phyloP scores from a whole-genome alignment of 345 rosid genomes.

The Eucalyptus albens region DNA sequence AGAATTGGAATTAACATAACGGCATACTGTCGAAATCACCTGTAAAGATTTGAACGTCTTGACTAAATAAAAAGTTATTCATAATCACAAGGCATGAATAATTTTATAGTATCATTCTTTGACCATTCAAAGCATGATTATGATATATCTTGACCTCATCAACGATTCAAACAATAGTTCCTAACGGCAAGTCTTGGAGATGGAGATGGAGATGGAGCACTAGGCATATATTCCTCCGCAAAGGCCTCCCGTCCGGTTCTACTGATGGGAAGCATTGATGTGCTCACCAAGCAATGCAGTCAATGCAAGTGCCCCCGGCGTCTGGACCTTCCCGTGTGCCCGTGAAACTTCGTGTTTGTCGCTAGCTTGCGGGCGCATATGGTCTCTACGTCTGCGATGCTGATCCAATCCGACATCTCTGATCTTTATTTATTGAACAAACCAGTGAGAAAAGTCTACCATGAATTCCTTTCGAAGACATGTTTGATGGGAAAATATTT shows the following conservation, averaged over 20 bases:
- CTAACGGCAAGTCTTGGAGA: background rate
- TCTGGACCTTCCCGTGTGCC: background rate
- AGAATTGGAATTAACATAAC: background rate
- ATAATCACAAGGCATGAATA: background rate
- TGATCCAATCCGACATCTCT: background rate
- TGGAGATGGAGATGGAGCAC: background rate
- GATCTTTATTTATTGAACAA: background rate
- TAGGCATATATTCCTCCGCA: background rate
- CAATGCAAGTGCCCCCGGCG: background rate
- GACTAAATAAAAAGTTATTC: background rate
- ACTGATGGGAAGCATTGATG: background rate
- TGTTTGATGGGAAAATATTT: background rate
- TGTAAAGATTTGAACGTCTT: fast-evolving
- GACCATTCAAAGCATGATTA: background rate
- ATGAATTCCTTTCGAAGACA: background rate
- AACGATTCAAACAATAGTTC: background rate
- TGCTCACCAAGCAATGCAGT: background rate
- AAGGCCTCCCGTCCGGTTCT: background rate
- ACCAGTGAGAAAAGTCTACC: background rate
- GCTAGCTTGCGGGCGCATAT: background rate
- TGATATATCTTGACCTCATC: background rate
- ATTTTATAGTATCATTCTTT: background rate
- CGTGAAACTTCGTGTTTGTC: background rate
- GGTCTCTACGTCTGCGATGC: background rate
- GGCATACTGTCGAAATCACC: background rate